These are phyloP conservation scores for Centella asiatica DNA, from an alignment of 129 eudicot genomes.

Conservation along the genomic window DNA sequence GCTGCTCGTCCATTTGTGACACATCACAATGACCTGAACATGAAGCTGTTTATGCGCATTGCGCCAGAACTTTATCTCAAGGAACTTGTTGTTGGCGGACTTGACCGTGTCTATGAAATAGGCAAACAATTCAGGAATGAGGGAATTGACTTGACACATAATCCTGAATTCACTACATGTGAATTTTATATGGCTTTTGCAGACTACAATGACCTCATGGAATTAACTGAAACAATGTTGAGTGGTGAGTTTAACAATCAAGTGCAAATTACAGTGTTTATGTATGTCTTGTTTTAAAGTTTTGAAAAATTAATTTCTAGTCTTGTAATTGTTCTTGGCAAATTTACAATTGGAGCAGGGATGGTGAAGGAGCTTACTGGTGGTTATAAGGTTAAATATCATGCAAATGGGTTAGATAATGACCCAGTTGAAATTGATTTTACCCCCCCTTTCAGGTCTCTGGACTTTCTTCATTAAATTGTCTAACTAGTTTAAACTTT, in stretches of 20 bases:
- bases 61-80: constrained; percentile 91
- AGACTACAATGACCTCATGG: constrained; percentile 86
- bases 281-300: not conserved
- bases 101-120: constrained; percentile 86
- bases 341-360: constrained; percentile 31
- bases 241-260: constrained; percentile 44
- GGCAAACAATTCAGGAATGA: constrained; percentile 93
- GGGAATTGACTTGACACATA: constrained; percentile 87
- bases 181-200: constrained; percentile 94
- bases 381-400: constrained; percentile 70
- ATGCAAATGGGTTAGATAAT: constrained; percentile 73
- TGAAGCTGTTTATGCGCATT: constrained; percentile 89
- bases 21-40: constrained; percentile 79
- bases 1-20: constrained; percentile 97
- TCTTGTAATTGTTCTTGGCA: not conserved
- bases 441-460: constrained; percentile 91
- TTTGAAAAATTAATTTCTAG: not conserved
- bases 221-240: constrained; percentile 65
- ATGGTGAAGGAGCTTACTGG: constrained; percentile 96
- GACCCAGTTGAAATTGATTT: constrained; percentile 76
- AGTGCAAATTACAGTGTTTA: not conserved
- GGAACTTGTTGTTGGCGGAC: constrained; percentile 92
- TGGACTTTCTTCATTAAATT: not conserved
- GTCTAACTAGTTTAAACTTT: not conserved
- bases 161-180: constrained; percentile 92